phyloP scores from a whole-genome alignment of 768 basidiomycete species.

The Kwoniella dejecticola region DNA sequence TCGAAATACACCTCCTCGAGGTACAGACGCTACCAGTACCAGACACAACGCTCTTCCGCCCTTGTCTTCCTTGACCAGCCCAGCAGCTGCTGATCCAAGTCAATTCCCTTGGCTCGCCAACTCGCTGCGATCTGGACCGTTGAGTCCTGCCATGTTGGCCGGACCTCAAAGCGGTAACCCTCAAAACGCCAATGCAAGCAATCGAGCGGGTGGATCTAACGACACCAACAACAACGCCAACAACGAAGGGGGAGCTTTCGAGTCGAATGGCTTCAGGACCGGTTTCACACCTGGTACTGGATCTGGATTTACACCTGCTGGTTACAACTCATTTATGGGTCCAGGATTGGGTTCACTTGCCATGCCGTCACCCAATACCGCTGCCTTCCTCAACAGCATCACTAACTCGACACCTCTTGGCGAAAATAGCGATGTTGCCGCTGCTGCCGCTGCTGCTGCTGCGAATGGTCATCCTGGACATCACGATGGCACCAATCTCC shows the following conservation, averaged over 20 bases:
- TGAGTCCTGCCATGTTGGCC: slow-evolving; percentile 93
- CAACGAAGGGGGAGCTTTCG: slow-evolving; percentile 60
- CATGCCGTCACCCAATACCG: slow-evolving; percentile 80
- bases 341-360: slow-evolving; percentile 67
- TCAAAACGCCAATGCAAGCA: slow-evolving; percentile 19
- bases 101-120: slow-evolving; percentile 58
- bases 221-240: slow-evolving; percentile 3
- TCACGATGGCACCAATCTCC: slow-evolving; percentile 5
- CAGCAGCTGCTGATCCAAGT: slow-evolving; percentile 51
- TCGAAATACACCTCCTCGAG: slow-evolving; percentile 60
- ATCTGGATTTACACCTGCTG: slow-evolving; percentile 73
- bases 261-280: slow-evolving; percentile 69
- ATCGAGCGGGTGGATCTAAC: slow-evolving; percentile 11
- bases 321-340: slow-evolving; percentile 56
- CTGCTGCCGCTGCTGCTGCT: slow-evolving; percentile 16
- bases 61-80: slow-evolving; percentile 51
- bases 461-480: background rate
- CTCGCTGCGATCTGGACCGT: slow-evolving; percentile 86
- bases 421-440: slow-evolving; percentile 28
- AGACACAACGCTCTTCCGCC: slow-evolving; percentile 53
- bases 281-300: slow-evolving; percentile 71
- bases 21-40: slow-evolving; percentile 44
- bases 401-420: slow-evolving; percentile 62
- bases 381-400: slow-evolving; percentile 90
- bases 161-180: slow-evolving; percentile 63